Percentiles rank a stretch among this genome's conserved stretches.
Evolutionary conservation across 495 filamentous ascomycete genomes (phyloP).

Genomic region (Achaetomiella virescens): DNA sequence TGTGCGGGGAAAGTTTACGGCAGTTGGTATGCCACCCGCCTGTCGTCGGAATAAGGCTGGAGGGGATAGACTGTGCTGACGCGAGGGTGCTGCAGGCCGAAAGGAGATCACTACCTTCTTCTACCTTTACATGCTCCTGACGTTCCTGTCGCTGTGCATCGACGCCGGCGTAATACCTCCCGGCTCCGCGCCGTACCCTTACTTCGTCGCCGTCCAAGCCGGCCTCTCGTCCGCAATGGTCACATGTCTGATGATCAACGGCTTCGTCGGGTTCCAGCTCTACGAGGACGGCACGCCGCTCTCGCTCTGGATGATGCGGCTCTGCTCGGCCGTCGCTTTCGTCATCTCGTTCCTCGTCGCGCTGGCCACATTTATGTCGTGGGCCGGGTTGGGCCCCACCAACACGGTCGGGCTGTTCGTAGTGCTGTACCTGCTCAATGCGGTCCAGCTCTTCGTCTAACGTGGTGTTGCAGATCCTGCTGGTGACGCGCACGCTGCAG

Average conservation of each 20-base stretch:
- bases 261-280: constrained; percentile 97
- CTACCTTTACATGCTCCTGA: constrained; percentile 89
- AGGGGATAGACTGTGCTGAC: not conserved
- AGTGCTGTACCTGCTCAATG: constrained; percentile 87
- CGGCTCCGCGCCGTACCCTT: constrained; percentile 71
- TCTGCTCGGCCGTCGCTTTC: constrained; percentile 74
- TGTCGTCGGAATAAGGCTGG: not conserved
- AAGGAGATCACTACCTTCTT: constrained; percentile 98
- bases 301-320: constrained; percentile 86
- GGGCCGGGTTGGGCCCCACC: constrained; percentile 76
- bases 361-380: constrained; percentile 87
- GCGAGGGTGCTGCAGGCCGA: constrained; percentile 55
- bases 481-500: constrained; percentile 85
- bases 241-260: constrained; percentile 89
- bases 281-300: constrained; percentile 97
- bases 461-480: constrained; percentile 76
- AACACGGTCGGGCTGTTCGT: constrained; percentile 88
- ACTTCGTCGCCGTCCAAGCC: constrained; percentile 83
- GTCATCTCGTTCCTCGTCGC: constrained; percentile 79
- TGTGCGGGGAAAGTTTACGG: constrained; percentile 94
- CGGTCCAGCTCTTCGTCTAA: constrained; percentile 79
- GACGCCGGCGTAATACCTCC: constrained; percentile 91
- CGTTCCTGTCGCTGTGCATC: constrained; percentile 80
- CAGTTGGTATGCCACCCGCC: constrained; percentile 70
- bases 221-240: constrained; percentile 87